phyloP scores from a whole-genome alignment of 345 rosid species.

The Gossypium sturtianum region DNA sequence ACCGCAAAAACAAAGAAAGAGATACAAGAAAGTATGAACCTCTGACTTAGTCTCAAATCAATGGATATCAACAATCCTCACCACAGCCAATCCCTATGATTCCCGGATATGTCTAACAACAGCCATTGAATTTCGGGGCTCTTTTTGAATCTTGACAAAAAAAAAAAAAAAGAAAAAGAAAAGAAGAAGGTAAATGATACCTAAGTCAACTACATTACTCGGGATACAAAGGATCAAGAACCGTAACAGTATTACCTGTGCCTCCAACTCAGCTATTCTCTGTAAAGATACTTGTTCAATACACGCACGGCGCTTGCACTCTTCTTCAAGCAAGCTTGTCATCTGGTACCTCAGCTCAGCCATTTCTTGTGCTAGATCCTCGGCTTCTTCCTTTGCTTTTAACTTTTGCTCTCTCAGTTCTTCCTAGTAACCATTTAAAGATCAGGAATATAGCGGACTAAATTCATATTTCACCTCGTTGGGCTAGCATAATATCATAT shows the following conservation, averaged over 20 bases:
- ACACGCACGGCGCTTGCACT: conserved; percentile 72
- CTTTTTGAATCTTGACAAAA: conserved; percentile 34
- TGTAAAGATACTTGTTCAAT: conserved; percentile 77
- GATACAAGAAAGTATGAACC: conserved; percentile 14
- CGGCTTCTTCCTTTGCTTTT: conserved; percentile 87
- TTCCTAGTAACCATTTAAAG: conserved; percentile 34
- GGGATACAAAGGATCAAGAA: background rate
- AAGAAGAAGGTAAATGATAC: background rate
- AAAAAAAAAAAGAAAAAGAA: background rate
- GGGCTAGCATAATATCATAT: background rate
- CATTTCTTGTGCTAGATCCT: conserved; percentile 93
- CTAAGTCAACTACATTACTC: background rate
- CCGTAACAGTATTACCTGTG: conserved; percentile 35
- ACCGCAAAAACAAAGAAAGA: background rate
- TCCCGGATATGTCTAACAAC: conserved; percentile 20
- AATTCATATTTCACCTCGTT: background rate
- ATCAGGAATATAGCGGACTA: background rate
- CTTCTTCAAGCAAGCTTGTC: conserved; percentile 84
- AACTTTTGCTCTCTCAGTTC: conserved; percentile 67
- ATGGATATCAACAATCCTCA: conserved; percentile 6
- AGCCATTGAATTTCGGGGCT: conserved; percentile 19
- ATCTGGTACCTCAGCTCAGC: conserved; percentile 88
- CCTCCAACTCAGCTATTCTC: conserved; percentile 82
- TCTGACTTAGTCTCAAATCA: background rate
- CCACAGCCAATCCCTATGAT: conserved; percentile 21